Conservation (phyloP, 2,329 filamentous ascomycete genomes). For the Penicillium sp. region DNA sequence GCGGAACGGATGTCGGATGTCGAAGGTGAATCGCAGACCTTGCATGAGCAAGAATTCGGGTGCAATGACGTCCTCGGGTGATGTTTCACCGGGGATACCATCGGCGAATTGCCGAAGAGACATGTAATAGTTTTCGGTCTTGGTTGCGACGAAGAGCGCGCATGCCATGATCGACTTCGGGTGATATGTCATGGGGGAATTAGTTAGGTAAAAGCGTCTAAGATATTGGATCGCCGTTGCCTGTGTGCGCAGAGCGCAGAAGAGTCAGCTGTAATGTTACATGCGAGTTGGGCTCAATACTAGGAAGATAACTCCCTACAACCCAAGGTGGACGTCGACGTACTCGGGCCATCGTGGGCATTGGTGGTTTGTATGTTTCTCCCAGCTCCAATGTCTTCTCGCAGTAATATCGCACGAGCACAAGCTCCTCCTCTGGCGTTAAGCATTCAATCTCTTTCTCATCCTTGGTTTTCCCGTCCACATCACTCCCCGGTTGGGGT, state of each 20-base stretch:
- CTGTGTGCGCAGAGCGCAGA: conserved; percentile 33
- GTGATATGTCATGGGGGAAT: conserved; percentile 95
- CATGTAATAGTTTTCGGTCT: conserved; percentile 83
- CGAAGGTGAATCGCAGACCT: conserved; percentile 88
- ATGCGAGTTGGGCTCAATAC: not conserved
- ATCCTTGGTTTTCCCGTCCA: conserved; percentile 33
- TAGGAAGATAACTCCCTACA: not conserved
- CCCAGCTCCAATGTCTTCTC: conserved; percentile 60
- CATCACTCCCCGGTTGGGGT: conserved; percentile 32
- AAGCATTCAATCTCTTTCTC: conserved; percentile 70
- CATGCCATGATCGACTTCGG: conserved; percentile 87
- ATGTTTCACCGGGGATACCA: conserved; percentile 70
- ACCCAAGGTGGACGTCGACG: conserved; percentile 11
- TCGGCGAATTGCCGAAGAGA: conserved; percentile 67
- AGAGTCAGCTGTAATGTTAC: not conserved
- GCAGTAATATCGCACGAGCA: conserved; percentile 79
- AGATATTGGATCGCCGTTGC: conserved; percentile 87
- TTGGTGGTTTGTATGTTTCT: conserved; percentile 58
- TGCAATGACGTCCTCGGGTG: conserved; percentile 78
- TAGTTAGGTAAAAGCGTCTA: conserved; percentile 91
- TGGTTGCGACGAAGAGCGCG: conserved; percentile 88
- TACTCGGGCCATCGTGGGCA: conserved; percentile 64
- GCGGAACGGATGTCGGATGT: conserved; percentile 87
- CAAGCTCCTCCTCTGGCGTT: conserved; percentile 78
- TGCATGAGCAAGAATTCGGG: conserved; percentile 93